Evolutionary conservation across 2,329 filamentous ascomycete genomes (phyloP).

Genomic region (Claviceps maximensis): DNA sequence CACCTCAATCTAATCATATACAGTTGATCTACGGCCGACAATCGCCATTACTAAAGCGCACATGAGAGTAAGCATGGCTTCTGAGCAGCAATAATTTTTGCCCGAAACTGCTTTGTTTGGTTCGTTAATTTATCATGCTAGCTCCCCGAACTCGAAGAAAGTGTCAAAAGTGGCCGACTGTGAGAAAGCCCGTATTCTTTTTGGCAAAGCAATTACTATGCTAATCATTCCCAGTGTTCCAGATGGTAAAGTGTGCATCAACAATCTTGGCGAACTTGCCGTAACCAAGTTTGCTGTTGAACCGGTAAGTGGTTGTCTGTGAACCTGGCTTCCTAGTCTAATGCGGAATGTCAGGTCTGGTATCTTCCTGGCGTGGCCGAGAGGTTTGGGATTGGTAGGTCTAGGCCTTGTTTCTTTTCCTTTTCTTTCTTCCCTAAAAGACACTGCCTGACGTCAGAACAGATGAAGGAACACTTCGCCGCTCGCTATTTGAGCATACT

Average conservation of each 20-base stretch:
- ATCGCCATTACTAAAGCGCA: constrained; percentile 87
- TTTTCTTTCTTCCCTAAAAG: too few species aligned
- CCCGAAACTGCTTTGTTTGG: not conserved
- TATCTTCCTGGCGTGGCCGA: constrained; percentile 80
- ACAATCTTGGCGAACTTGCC: constrained; percentile 70
- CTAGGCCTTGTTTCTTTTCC: not conserved
- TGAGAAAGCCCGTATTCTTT: constrained; percentile 18
- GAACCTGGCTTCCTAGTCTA: not conserved
- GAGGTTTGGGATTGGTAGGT: constrained; percentile 72
- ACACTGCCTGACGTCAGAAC: constrained; percentile 13
- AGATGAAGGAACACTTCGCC: constrained; percentile 77
- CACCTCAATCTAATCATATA: constrained; percentile 5
- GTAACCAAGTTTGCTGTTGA: constrained; percentile 97
- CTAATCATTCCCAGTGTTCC: constrained; percentile 26
- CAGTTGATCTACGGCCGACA: constrained; percentile 74
- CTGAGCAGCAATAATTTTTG: not conserved
- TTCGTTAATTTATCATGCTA: constrained; percentile 13
- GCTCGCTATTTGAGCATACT: constrained; percentile 86
- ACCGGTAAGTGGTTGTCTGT: constrained; percentile 44
- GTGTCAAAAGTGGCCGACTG: constrained; percentile 67
- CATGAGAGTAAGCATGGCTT: constrained; percentile 51
- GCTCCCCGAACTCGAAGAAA: constrained; percentile 86
- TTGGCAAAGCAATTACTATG: not conserved
- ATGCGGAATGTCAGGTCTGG: constrained; percentile 41
- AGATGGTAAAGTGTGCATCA: constrained; percentile 85